phyloP scores from a whole-genome alignment of 805 yeast species.

The Metschnikowia baotianmanensis region DNA sequence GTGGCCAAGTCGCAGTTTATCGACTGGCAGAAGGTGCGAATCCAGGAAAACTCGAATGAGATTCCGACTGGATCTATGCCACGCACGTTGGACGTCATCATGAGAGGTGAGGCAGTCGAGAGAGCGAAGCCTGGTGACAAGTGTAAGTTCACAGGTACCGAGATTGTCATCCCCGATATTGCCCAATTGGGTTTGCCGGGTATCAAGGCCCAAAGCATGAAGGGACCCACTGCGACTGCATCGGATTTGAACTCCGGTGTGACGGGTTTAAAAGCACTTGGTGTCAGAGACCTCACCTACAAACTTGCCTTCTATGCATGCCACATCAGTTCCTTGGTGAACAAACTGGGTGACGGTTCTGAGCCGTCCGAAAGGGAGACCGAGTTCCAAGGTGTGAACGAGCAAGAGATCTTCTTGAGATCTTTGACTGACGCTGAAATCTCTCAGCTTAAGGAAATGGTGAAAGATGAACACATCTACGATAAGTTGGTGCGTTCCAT shows the following conservation, averaged over 20 bases:
- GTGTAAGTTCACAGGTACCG: conserved; percentile 90
- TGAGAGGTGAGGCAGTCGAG: conserved; percentile 93
- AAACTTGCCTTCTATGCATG: conserved; percentile 89
- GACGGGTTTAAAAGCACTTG: conserved; percentile 84
- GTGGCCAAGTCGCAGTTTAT: conserved; percentile 81
- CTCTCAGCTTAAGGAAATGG: conserved; percentile 83
- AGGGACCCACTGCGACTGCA: conserved; percentile 59
- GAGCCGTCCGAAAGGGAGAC: conserved; percentile 24
- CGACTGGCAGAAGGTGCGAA: conserved; percentile 95
- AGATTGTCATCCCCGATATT: conserved; percentile 92
- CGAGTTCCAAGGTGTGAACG: conserved; percentile 52
- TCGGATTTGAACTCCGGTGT: conserved; percentile 83
- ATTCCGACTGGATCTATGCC: conserved; percentile 99
- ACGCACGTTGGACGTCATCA: conserved; percentile 85
- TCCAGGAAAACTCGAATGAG: conserved; percentile 94
- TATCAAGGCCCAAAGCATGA: conserved; percentile 77
- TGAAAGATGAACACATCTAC: conserved; percentile 81
- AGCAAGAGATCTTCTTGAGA: conserved; percentile 77
- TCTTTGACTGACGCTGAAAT: conserved; percentile 80
- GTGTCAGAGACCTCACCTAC: conserved; percentile 92
- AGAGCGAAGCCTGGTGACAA: conserved; percentile 97
- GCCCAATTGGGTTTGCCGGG: conserved; percentile 95
- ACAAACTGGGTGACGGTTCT: conserved; percentile 24
- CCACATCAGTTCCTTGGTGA: conserved; percentile 70
- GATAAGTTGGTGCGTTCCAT: conserved; percentile 80